Conservation (phyloP, 2,329 filamentous ascomycete species). For the Xylaria sp. region DNA sequence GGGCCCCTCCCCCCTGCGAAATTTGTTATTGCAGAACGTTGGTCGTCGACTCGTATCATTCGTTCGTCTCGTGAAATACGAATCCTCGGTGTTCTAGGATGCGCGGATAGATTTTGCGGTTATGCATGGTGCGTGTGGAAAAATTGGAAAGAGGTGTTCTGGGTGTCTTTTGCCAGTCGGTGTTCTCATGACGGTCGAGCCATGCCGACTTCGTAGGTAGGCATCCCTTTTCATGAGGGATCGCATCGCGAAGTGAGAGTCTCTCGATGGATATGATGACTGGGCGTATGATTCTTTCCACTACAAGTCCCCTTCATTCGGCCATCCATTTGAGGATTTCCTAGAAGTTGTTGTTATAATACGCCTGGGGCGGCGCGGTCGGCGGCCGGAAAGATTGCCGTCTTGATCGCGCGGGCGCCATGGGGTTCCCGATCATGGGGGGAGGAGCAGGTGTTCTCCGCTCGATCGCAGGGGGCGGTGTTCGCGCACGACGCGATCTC, state of each 20-base stretch:
- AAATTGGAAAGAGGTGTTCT: background rate
- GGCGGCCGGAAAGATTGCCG: conserved; percentile 24
- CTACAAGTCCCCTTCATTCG: background rate
- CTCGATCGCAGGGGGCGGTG: conserved; percentile 35
- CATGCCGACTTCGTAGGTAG: background rate
- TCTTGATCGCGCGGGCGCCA: conserved; percentile 25
- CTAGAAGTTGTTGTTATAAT: conserved; percentile 16
- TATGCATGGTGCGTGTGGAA: conserved; percentile 5
- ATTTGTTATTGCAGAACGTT: conserved; percentile 16
- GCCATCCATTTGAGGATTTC: conserved; percentile 2
- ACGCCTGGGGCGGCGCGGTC: conserved; percentile 26
- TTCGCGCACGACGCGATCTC: conserved; percentile 30
- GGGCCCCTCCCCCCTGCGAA: conserved; percentile 3
- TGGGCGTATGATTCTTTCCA: background rate
- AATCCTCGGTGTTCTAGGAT: conserved; percentile 7
- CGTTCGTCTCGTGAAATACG: conserved; percentile 17
- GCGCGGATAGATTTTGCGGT: conserved; percentile 3
- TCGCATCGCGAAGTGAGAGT: background rate
- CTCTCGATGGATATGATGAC: background rate
- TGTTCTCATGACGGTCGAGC: conserved; percentile 3
- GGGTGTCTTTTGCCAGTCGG: conserved; percentile 1
- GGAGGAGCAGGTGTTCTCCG: conserved; percentile 39
- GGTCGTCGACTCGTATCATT: conserved; percentile 19
- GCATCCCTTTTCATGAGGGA: too few relatives aligned
- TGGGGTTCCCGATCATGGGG: conserved; percentile 25